These are phyloP conservation scores for Volvox carteri DNA, from an alignment of 163 green algal genomes.

Conservation along the genomic window DNA sequence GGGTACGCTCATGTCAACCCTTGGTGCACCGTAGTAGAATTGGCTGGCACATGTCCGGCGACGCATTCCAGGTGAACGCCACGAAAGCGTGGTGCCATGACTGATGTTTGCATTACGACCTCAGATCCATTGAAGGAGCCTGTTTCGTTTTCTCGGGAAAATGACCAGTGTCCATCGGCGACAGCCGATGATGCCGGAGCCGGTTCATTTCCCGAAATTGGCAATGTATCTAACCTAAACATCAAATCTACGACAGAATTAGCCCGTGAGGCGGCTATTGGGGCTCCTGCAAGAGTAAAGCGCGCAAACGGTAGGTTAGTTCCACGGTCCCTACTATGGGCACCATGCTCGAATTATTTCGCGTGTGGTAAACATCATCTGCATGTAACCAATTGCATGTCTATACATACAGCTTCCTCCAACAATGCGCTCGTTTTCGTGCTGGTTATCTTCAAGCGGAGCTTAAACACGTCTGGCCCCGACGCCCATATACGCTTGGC, in stretches of 20 bases:
- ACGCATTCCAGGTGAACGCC: background rate
- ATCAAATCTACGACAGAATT: background rate
- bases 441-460: background rate
- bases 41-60: conserved; percentile 4
- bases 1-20: background rate
- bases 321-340: conserved; percentile 34
- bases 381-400: no score
- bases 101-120: background rate
- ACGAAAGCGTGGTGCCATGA: conserved; percentile 2
- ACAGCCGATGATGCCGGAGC: conserved; percentile 23
- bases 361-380: no score
- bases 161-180: background rate
- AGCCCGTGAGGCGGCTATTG: background rate
- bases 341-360: background rate
- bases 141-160: background rate
- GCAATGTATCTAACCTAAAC: background rate
- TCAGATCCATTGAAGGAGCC: background rate
- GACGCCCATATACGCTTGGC: background rate
- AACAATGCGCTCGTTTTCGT: no score
- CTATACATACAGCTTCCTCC: no score
- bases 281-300: background rate
- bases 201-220: background rate
- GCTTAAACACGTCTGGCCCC: no score
- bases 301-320: conserved; percentile 21
- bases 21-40: conserved; percentile 19